Base-by-base conservation (phyloP, 2,329 filamentous ascomycete genomes). In the Trichothecium sympodiale region DNA sequence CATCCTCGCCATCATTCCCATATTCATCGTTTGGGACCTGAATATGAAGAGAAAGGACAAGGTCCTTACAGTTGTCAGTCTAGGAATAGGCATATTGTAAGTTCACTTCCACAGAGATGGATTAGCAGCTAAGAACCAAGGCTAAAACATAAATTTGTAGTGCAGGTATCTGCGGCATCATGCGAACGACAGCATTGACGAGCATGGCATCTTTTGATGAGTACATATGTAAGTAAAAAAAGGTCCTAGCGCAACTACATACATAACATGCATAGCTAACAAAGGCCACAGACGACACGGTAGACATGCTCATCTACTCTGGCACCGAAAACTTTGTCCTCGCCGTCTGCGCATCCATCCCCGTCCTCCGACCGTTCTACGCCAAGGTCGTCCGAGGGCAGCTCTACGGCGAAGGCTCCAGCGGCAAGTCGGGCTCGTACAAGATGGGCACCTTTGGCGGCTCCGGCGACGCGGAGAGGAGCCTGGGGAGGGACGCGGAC, bases 1-100 rank as follows among this genome's bases (percentile, higher is more conserved):
- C 30, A 29, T 35, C 2, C 36, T 49, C 15, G 46, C 43, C 10
- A 36, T 50, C 13, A 35, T 49, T 5, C 47, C 50, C 4, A 51
- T 48, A 45, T 43, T 45, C 18, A 41, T 52, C 10, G 31, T 53
- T 20, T 45, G 46, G 46, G 43, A 43, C 3, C 37, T 53, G 3
- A 43, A 49, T 18, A 52, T 53, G 47, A 46, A 48, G 34, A 33
- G 40, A 2, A 43, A 46, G 29, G 49, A 53, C 29, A 53, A 49
- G 38, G 38, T 52, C 10, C 39, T 49, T 9, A 46, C 46, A n/a
- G 45, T 46, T 8, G 29, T 44, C 3, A 49, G 47, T 10, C 49
- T 53, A 40, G 49, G 46, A 33, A 38, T 52, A 37, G 48, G 51
- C 17, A 33, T 52, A 14, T 46, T 50, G 47, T 50, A 40, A 42